phyloP scores from a whole-genome alignment of 2,329 filamentous ascomycete genomes.

The Curvularia spicifera region DNA sequence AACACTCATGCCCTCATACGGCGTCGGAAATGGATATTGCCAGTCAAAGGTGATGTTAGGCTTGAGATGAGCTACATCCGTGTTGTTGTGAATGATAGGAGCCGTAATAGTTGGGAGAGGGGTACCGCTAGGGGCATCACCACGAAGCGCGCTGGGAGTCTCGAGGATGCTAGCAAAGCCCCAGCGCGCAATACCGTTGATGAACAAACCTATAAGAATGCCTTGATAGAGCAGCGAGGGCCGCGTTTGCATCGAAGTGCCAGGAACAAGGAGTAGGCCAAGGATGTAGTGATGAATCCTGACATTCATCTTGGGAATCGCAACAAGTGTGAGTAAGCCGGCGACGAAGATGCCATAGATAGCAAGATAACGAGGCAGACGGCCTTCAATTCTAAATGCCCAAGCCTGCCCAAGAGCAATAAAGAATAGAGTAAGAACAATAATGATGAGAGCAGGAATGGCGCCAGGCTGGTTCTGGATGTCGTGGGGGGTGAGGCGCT shows the following conservation, averaged over 20 bases:
- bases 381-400: conserved; percentile 84
- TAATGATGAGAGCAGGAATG: conserved; percentile 77
- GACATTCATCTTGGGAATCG: conserved; percentile 77
- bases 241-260: conserved; percentile 86
- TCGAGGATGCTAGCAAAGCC: conserved; percentile 89
- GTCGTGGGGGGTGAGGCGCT: conserved; percentile 89
- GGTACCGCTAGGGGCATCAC: conserved; percentile 60
- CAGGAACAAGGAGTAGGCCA: conserved; percentile 82
- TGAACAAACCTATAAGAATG: conserved; percentile 85
- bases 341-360: conserved; percentile 84
- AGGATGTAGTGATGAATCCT: conserved; percentile 96
- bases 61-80: conserved; percentile 50
- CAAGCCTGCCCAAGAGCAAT: conserved; percentile 80
- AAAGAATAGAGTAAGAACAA: conserved; percentile 72
- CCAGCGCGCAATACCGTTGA: conserved; percentile 94
- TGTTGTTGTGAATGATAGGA: conserved; percentile 54
- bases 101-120: conserved; percentile 60
- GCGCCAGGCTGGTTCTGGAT: conserved; percentile 89
- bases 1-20: conserved; percentile 77
- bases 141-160: conserved; percentile 74
- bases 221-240: conserved; percentile 88
- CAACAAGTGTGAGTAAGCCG: conserved; percentile 73
- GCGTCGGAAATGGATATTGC: conserved; percentile 53
- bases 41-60: conserved; percentile 70
- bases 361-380: conserved; percentile 76